Base-by-base conservation (phyloP, 2,329 filamentous ascomycete genomes). In the Botrytis fabae region DNA sequence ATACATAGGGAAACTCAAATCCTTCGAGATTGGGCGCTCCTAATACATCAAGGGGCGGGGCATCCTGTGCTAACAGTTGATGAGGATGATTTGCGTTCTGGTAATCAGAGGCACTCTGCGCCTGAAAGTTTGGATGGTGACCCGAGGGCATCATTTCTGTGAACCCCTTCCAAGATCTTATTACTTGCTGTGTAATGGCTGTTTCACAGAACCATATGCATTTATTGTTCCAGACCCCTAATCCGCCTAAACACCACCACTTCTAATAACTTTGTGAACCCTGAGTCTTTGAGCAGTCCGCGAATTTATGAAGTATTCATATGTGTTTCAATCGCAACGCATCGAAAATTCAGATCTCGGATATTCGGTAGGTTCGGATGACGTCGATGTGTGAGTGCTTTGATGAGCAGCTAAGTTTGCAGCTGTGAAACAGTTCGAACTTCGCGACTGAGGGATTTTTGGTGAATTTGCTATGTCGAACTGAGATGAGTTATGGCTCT, bases 1-100 rank as follows among this genome's bases (percentile, higher is more conserved):
- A 78, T 63, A 81, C 81, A 77, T 86, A 89, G 4, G 85, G 78
- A 76, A 88, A 89, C 35, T 85, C 81, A 77, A 88, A 89, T 75
- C 87, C 85, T 74, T 83, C 82, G 77, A 89, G 89, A 68, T 86
- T 54, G 18, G 63, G 62, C 51, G 76, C 75, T 63, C 75, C 76
- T 35, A 77, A 73, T 40, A 68, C 74, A 73, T 79, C 76, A 62
- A 78, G 75, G n/a, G 77, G 77, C 69, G 79, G 76, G 38, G 51
- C 42, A 32, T 44, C 48, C 12, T 72, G 70, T 54, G 77, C 76
- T 32, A 54, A 18, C 9, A 40, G 12, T 44, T 70, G 59, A 51
- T 73, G 32, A 6, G 35, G 12, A 46, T 38, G 51, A 40, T 69
- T 57, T 32, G 70, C 16, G 25, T 69, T 72, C 28, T 68, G 46